These are phyloP conservation scores for Acer negundo DNA, from an alignment of 345 rosid species.

Conservation along the genomic window DNA sequence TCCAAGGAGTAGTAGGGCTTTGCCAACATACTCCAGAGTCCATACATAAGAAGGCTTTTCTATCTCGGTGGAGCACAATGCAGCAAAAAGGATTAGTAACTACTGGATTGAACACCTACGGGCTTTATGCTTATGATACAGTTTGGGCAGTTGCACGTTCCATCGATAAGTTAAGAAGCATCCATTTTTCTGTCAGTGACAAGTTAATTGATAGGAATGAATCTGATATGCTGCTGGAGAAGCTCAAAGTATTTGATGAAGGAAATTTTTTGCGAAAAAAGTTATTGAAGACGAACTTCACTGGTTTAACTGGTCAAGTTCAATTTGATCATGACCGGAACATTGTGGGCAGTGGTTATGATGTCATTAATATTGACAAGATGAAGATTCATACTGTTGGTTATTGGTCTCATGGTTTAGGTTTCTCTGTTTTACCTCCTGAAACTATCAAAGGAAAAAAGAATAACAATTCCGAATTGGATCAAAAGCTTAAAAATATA, in stretches of 20 bases:
- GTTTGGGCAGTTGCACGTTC: constrained; percentile 78
- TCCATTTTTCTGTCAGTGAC: constrained; percentile 57
- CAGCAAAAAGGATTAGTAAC: constrained; percentile 40
- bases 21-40: constrained; percentile 75
- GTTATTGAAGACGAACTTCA: constrained; percentile 64
- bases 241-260: constrained; percentile 60
- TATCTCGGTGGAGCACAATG: constrained; percentile 52
- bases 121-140: constrained; percentile 80
- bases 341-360: constrained; percentile 54
- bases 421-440: constrained; percentile 58
- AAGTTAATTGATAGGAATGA: constrained; percentile 31
- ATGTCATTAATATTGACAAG: constrained; percentile 63
- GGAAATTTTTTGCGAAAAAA: constrained; percentile 49
- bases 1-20: constrained; percentile 69
- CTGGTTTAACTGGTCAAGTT: constrained; percentile 72
- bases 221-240: constrained; percentile 40
- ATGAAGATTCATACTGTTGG: constrained; percentile 56
- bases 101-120: constrained; percentile 60
- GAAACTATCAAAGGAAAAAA: constrained; percentile 33
- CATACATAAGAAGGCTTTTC: constrained; percentile 42
- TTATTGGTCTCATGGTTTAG: constrained; percentile 59
- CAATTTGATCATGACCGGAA: constrained; percentile 55
- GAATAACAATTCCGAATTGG: constrained; percentile 24
- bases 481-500: constrained; percentile 53
- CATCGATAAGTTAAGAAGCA: constrained; percentile 47